phyloP scores from a whole-genome alignment of 1,284 basidiomycete genomes.

The Meira miltonrushii region DNA sequence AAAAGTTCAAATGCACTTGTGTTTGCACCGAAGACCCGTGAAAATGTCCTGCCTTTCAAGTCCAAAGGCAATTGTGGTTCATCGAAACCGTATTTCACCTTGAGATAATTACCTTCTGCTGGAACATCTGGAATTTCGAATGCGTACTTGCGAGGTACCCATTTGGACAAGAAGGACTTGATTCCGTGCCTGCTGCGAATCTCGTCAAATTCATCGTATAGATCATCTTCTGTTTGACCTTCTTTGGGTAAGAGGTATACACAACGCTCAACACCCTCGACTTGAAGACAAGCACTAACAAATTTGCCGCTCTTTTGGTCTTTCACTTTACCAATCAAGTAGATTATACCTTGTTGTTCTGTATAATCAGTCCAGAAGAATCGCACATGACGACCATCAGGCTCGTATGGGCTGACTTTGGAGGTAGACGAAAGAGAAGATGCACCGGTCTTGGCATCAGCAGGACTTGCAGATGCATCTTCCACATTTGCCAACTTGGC shows the following conservation, averaged over 20 bases:
- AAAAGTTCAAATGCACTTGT: constrained; percentile 89
- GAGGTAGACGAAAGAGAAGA: constrained; percentile 3
- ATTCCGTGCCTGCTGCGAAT: constrained; percentile 70
- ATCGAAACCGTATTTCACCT: constrained; percentile 56
- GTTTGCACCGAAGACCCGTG: constrained; percentile 83
- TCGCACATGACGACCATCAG: constrained; percentile 35
- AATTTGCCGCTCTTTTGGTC: constrained; percentile 57
- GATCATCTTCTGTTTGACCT: constrained; percentile 59
- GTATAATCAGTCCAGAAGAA: constrained; percentile 51
- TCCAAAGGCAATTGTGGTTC: constrained; percentile 59
- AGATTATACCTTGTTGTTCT: constrained; percentile 46
- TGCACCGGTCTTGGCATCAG: constrained; percentile 10
- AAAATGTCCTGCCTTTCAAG: constrained; percentile 75
- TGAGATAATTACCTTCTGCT: constrained; percentile 79
- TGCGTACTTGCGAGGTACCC: constrained; percentile 84
- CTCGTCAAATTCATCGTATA: constrained; percentile 78
- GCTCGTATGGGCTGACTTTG: constrained; percentile 34
- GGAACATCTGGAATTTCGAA: constrained; percentile 84
- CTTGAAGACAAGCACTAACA: constrained; percentile 80
- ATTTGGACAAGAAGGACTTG: constrained; percentile 63
- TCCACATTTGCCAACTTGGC: constrained; percentile 12
- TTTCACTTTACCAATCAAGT: constrained; percentile 50
- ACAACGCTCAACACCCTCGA: constrained; percentile 82
- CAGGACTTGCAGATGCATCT: not conserved
- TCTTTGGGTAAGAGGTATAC: constrained; percentile 77